Evolutionary conservation across 2,329 filamentous ascomycete species (phyloP), one percentile per base, ranked within the genome.

Genomic region (Aspergillus phoenicis): DNA sequence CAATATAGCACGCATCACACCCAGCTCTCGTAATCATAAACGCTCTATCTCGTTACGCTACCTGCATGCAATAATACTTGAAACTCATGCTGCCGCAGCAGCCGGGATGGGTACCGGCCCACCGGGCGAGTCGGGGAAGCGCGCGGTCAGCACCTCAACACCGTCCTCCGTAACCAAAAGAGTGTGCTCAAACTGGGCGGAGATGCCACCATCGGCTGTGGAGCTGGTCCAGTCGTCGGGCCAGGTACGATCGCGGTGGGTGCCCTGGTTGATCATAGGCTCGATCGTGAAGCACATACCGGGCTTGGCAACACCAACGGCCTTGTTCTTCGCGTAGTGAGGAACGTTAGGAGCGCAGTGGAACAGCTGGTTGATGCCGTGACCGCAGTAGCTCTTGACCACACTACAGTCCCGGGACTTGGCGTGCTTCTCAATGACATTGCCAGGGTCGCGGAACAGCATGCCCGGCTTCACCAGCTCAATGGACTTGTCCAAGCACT

Each of bases 221-320:
- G 91, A 91, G 77, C 93, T 97, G 1, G 95, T 99, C 95, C 95
- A 99, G 81, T 98, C 92, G 75, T 99, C 95, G 0, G 95, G 95
- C 95, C 95, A 99, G 0, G 93, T 98, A 75, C 95, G 90, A 73
- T 99, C 95, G 64, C 87, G 87, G 78, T 97, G 91, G 63, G 91
- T 93, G 61, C 95, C 95, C 58, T 97, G 78, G 43, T 92, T 93
- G 74, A 99, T 93, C 95, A 99, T 99, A 15, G 95, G 95, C 80
- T 99, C 95, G 63, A 99, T 99, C 0, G 95, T 99, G 72, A 99
- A 99, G 66, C 93, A 97, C 93, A 98, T 97, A 57, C 95, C 95
- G 0, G 91, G 89, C 81, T 97, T 97, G 62, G 93, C 95, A 69
- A 91, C 88, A 52, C 95, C 95, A 1, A 97, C 90, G 0, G 94